Base-by-base conservation (phyloP, 1,284 basidiomycete genomes). In the Puccinia sorghi region DNA sequence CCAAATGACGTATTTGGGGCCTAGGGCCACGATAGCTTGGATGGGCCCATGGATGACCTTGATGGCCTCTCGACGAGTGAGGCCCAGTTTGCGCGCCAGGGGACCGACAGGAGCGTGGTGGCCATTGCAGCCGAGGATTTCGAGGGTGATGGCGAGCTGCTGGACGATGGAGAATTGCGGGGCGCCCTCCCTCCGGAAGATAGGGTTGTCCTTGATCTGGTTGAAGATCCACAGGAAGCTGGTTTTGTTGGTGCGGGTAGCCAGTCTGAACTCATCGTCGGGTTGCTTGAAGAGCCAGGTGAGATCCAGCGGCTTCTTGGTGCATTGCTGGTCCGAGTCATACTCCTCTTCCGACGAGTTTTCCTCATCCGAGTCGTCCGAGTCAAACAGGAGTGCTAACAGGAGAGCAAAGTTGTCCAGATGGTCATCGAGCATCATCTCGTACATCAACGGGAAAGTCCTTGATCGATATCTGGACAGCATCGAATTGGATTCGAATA, bases 221-320 rank as follows among this genome's bases (percentile, higher is more conserved):
- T 67, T 67, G 48, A 48, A 67, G 25, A 67, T 67, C 66, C 43
- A 67, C 17, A 67, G 48, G 32, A 67, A 67, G 66, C 66, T 52
- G 1, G 43, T 48, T 9, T 67, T 46, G 11, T 41, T 27, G 25
- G 39, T 67, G 6, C 66, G 66, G 37, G 48, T 52, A 5, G 48
- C 43, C 66, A 48, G 66, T 67, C 48, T 48, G 48, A 67, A 43
- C 22, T 67, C 43, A 22, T 48, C 39, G 27, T 67, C 59, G 2
- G 59, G 59, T 8, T 32, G 37, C 17, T 61, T 61, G 59, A 61
- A 61, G 3, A 61, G 59, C 59, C 59, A 61, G 1, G 59, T 61
- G 15, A 61, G 59, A n/a, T 61, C 59, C 37, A 61, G 37, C 17
- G 59, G 59, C 15, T 61, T 61, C 59, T 61, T 61, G 59, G 59